These are phyloP conservation scores for Diplodia mutila DNA, from an alignment of 2,329 filamentous ascomycete genomes.

Conservation along the genomic window DNA sequence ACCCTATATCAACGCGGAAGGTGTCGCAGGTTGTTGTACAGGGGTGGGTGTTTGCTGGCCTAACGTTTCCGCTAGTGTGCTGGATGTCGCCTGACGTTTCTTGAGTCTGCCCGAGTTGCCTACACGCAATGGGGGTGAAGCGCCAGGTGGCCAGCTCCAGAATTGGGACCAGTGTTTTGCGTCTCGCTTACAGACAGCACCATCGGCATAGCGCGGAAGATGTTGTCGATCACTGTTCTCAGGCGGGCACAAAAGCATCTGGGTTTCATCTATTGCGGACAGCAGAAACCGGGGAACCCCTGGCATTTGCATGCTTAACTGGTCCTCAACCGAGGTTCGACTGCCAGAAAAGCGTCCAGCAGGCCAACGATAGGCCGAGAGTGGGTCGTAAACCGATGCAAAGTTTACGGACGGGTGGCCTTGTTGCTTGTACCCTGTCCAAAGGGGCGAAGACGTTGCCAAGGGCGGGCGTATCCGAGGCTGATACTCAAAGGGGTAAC, in stretches of 20 bases:
- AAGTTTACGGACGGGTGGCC: neutral
- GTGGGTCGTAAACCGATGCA: neutral
- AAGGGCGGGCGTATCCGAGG: constrained; percentile 19
- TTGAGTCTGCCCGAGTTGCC: neutral
- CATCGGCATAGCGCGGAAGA: neutral
- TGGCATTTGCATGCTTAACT: neutral
- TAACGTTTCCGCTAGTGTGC: neutral
- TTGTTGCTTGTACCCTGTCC: neutral
- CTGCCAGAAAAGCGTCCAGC: neutral
- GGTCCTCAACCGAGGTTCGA: neutral
- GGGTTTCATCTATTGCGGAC: constrained; percentile 12
- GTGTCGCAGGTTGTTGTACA: neutral
- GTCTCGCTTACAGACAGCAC: neutral
- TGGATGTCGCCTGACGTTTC: neutral
- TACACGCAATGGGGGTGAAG: neutral
- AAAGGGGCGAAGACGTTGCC: constrained; percentile 1
- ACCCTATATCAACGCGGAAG: neutral
- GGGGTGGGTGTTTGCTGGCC: neutral
- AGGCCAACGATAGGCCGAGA: neutral
- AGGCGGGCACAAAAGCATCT: neutral
- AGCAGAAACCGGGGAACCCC: neutral
- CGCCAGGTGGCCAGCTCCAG: neutral
- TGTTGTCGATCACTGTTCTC: neutral
- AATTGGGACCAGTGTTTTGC: constrained; percentile 1
- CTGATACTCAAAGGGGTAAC: neutral